Conservation (phyloP, 257 asterid species). For the Cruciata laevipes region DNA sequence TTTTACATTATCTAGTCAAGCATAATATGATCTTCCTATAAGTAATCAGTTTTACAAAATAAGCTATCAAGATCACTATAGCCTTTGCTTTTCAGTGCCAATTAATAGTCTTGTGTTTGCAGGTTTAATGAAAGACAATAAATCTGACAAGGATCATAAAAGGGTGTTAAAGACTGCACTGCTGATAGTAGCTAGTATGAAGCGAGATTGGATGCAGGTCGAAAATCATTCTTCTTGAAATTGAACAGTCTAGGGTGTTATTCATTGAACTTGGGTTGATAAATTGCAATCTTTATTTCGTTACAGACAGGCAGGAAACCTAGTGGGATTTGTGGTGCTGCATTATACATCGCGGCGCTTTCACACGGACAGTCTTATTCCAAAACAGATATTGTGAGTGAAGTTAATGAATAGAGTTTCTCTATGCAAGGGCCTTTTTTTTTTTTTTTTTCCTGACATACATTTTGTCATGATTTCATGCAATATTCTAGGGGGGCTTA, state of each 20-base stretch:
- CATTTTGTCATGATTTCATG: not conserved
- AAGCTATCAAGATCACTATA: not conserved
- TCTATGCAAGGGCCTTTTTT: not conserved
- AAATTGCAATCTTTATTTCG: not conserved
- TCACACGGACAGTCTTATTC: slow-evolving; percentile 60
- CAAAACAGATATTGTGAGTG: slow-evolving; percentile 71
- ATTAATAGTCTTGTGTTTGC: not conserved
- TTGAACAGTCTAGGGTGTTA: not conserved
- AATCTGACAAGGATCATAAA: not conserved
- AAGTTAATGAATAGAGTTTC: not conserved
- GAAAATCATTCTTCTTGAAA: not conserved
- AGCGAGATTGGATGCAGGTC: slow-evolving; percentile 94
- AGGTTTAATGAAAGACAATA: not conserved
- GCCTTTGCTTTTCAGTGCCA: not conserved
- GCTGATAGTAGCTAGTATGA: slow-evolving; percentile 61
- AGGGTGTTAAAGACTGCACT: slow-evolving; percentile 26
- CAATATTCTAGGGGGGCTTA: too few relatives aligned
- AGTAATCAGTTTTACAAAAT: not conserved
- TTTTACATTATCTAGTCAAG: not conserved
- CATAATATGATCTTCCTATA: not conserved
- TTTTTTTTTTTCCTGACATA: not conserved
- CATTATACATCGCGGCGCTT: slow-evolving; percentile 76
- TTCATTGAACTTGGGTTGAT: not conserved
- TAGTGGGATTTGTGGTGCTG: slow-evolving; percentile 96
- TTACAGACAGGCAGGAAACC: slow-evolving; percentile 94